Percentiles rank a stretch among this genome's conserved stretches.
Conservation (phyloP, 306 rosid genomes). For the Vigna reflexopilosa region DNA sequence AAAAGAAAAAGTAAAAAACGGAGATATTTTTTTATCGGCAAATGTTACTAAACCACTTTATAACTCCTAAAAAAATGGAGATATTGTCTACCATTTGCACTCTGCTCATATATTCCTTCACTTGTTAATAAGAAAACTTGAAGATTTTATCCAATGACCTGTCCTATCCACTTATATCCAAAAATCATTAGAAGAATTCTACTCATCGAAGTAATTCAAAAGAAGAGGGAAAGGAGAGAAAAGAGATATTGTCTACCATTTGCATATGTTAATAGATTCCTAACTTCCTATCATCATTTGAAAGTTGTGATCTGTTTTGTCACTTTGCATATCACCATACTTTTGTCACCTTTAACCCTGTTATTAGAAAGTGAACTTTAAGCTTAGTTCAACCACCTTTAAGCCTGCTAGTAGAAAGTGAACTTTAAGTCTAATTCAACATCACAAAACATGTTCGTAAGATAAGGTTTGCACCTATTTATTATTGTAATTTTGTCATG, state of each 20-base stretch:
- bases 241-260: not conserved
- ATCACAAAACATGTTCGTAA: too few relatives aligned
- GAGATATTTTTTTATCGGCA: too few relatives aligned
- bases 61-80: too few relatives aligned
- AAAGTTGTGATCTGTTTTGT: not conserved
- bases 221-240: not conserved
- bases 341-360: slow-evolving; percentile 10
- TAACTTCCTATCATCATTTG: not conserved
- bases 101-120: not conserved
- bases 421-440: too few relatives aligned
- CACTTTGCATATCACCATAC: not conserved
- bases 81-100: too few relatives aligned
- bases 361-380: too few relatives aligned
- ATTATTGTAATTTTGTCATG: too few relatives aligned
- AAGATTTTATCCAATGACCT: slow-evolving; percentile 7
- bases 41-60: too few relatives aligned
- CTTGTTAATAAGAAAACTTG: not conserved
- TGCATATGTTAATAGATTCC: not conserved
- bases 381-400: too few relatives aligned
- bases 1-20: too few relatives aligned
- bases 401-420: too few relatives aligned
- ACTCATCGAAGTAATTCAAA: not conserved
- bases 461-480: too few relatives aligned
- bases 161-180: slow-evolving; percentile 3
- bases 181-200: not conserved